A percentile compares a stretch with the other conserved stretches of the same genome.
These are phyloP conservation scores for Arabidopsis lyrata DNA, from an alignment of 441 rosid genomes.

Conservation along the genomic window DNA sequence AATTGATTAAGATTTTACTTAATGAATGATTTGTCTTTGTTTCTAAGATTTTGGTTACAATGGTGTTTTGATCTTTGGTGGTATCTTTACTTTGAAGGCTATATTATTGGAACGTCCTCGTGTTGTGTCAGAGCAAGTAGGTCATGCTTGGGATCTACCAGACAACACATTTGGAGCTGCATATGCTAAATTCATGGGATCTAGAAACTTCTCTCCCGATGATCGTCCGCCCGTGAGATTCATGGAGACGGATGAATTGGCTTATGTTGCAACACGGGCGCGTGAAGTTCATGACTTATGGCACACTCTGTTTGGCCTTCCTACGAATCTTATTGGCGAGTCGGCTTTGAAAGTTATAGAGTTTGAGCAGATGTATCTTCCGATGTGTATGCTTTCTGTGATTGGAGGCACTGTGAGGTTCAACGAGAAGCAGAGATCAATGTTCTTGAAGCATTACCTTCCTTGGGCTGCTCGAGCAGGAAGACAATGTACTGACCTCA, in stretches of 20 bases:
- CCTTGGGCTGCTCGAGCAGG: conserved; percentile 91
- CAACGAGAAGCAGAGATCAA: conserved; percentile 72
- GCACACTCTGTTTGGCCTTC: conserved; percentile 89
- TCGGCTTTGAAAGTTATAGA: conserved; percentile 92
- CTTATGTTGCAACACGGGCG: conserved; percentile 84
- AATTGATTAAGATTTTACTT: not conserved
- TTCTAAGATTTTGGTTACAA: not conserved
- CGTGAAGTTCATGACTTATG: conserved; percentile 96
- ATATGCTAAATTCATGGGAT: conserved; percentile 92
- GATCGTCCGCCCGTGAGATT: conserved; percentile 91
- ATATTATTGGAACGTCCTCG: conserved; percentile 79
- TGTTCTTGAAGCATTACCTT: conserved; percentile 79
- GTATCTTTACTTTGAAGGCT: conserved; percentile 51
- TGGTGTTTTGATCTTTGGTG: conserved; percentile 18
- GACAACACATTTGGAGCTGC: conserved; percentile 90
- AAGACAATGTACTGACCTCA: conserved; percentile 70
- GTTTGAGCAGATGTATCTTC: conserved; percentile 90
- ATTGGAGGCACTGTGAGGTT: conserved; percentile 85
- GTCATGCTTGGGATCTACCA: conserved; percentile 89
- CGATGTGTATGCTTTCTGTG: conserved; percentile 89
- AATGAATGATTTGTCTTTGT: not conserved
- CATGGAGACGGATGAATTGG: conserved; percentile 88
- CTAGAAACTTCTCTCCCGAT: conserved; percentile 89
- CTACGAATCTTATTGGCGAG: conserved; percentile 86
- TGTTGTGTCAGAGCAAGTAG: conserved; percentile 70